Evolutionary conservation across 2,329 filamentous ascomycete genomes (phyloP).

Genomic region (Fusarium phyllophilum): DNA sequence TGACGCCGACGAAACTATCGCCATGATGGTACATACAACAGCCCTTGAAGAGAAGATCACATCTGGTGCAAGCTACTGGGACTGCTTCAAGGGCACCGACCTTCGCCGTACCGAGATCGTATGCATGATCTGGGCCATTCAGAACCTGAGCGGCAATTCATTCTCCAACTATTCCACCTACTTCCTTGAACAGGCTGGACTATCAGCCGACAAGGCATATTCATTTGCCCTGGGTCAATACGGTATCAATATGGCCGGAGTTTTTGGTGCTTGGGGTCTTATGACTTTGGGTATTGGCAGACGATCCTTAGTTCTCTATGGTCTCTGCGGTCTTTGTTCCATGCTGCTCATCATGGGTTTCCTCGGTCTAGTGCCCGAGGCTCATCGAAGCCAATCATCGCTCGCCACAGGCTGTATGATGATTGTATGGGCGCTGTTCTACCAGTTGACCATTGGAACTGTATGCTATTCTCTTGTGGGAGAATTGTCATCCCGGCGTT

Average conservation of each 20-base stretch:
- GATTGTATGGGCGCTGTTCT: constrained; percentile 83
- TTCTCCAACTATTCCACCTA: constrained; percentile 74
- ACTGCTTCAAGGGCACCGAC: constrained; percentile 86
- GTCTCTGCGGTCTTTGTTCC: constrained; percentile 75
- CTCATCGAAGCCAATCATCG: constrained; percentile 68
- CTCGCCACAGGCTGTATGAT: constrained; percentile 88
- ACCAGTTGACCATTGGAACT: constrained; percentile 88
- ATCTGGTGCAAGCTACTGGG: constrained; percentile 76
- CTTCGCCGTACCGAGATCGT: constrained; percentile 79
- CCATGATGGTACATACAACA: constrained; percentile 93
- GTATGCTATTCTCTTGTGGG: constrained; percentile 90
- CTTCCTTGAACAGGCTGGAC: constrained; percentile 69
- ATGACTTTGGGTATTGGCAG: constrained; percentile 81
- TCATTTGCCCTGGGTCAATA: constrained; percentile 72
- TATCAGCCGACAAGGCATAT: constrained; percentile 63
- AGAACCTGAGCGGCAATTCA: constrained; percentile 71
- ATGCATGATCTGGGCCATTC: constrained; percentile 72
- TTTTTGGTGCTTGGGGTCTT: constrained; percentile 83
- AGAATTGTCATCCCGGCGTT: constrained; percentile 81
- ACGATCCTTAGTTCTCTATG: constrained; percentile 78
- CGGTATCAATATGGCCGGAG: constrained; percentile 80
- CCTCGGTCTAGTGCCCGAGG: constrained; percentile 75
- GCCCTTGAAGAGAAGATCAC: constrained; percentile 82
- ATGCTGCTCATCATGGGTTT: constrained; percentile 90
- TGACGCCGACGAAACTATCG: constrained; percentile 83